Evolutionary conservation across 441 rosid species (phyloP).

Genomic region (Raphanus hybrid): DNA sequence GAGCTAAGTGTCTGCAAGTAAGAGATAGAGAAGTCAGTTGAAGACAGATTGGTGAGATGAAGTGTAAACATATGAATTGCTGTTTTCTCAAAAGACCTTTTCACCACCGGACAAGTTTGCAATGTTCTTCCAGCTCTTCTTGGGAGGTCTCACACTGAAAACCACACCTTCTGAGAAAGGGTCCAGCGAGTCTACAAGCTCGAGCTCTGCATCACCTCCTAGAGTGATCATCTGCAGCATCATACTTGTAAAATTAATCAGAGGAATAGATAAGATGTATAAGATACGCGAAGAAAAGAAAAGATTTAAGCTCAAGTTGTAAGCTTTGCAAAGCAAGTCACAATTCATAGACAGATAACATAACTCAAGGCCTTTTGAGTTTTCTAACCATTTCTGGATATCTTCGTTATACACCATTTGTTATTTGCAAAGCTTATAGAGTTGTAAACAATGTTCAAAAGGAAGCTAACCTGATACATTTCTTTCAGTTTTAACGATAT

Average conservation of each 20-base stretch:
- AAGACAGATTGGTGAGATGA: background rate
- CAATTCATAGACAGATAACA: conserved; percentile 9
- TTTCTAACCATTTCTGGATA: background rate
- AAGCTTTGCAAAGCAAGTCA: conserved; percentile 4
- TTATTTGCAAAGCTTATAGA: conserved; percentile 13
- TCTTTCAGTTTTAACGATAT: conserved; percentile 95
- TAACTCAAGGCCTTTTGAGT: background rate
- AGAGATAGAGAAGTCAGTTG: conserved; percentile 5
- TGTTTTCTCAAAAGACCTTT: conserved; percentile 58
- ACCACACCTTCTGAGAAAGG: conserved; percentile 99
- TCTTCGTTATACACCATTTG: background rate
- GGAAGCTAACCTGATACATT: conserved; percentile 91
- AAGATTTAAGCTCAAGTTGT: background rate
- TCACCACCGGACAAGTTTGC: conserved; percentile 98
- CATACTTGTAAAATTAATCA: conserved; percentile 1
- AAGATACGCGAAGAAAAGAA: conserved; percentile 1
- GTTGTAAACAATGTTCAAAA: conserved; percentile 12
- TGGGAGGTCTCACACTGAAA: conserved; percentile 99
- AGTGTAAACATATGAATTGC: conserved; percentile 18
- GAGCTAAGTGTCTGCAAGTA: conserved; percentile 92
- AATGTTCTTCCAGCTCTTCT: conserved; percentile 98
- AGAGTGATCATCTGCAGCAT: conserved; percentile 88
- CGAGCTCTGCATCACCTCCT: conserved; percentile 99
- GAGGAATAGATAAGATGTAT: background rate
- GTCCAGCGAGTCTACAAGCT: conserved; percentile 97